Evolutionary conservation across 768 basidiomycete genomes (phyloP).

Genomic region (Xerocomus spinulosus): DNA sequence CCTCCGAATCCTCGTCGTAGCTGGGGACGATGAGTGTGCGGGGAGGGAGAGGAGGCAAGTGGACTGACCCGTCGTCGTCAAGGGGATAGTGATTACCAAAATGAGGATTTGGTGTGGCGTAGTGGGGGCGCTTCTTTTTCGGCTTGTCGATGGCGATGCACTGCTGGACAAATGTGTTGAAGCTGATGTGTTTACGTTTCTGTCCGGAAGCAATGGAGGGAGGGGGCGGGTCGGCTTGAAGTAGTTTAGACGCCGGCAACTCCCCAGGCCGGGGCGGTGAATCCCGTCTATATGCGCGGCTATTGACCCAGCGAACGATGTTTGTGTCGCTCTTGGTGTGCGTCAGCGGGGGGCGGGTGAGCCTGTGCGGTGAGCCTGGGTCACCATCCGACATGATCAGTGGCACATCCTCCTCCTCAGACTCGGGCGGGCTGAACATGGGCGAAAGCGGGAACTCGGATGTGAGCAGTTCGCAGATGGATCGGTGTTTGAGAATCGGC

Average conservation of each 20-base stretch:
- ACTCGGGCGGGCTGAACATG: slow-evolving; percentile 55
- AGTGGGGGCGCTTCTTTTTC: slow-evolving; percentile 26
- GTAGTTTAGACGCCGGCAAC: slow-evolving; percentile 7
- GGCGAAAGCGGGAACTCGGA: slow-evolving; percentile 63
- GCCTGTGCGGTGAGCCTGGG: neutral
- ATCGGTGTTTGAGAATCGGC: slow-evolving; percentile 95
- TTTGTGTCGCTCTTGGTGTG: slow-evolving; percentile 91
- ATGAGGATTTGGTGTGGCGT: slow-evolving; percentile 14
- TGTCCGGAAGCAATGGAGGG: slow-evolving; percentile 17
- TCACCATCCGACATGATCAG: slow-evolving; percentile 23
- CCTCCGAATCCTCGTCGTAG: slow-evolving; percentile 68
- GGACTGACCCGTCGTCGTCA: slow-evolving; percentile 63
- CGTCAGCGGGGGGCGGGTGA: slow-evolving; percentile 50
- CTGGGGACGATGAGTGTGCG: slow-evolving; percentile 29
- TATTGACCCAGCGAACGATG: slow-evolving; percentile 53
- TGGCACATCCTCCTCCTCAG: slow-evolving; percentile 40
- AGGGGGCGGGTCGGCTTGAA: slow-evolving; percentile 18
- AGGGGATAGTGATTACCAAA: slow-evolving; percentile 29
- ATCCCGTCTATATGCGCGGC: slow-evolving; percentile 48
- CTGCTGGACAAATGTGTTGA: slow-evolving; percentile 98
- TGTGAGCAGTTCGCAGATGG: slow-evolving; percentile 83
- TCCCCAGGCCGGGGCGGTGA: slow-evolving; percentile 62
- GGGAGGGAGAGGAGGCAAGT: neutral
- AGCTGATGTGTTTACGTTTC: slow-evolving; percentile 88
- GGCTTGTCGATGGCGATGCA: slow-evolving; percentile 88